Evolutionary conservation across 495 filamentous ascomycete genomes (phyloP), one percentile per base, ranked within the genome.

Genomic region (Staphylotrichum longicolle): DNA sequence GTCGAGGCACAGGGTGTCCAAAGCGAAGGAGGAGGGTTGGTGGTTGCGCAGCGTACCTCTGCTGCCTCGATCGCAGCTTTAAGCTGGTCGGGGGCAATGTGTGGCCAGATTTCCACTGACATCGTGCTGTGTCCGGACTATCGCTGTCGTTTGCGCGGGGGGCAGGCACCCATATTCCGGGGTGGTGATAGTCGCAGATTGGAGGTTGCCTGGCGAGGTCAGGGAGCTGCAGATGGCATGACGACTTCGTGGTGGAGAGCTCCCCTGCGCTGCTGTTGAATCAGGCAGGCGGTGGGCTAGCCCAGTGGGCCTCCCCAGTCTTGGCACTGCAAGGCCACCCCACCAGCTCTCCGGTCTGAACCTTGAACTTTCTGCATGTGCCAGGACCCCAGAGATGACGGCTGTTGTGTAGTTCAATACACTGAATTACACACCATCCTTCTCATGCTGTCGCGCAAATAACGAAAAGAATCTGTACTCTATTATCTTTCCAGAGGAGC

Each of bases 51-150:
- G 37, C 20, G 9, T 80, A 93, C 87, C 78, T 87, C 78, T 44
- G 88, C 83, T 61, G 82, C 77, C 70, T 90, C 82, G 71, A 91
- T 82, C 66, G 87, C 83, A 75, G 77, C 76, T 72, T 84, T 82
- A 74, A 91, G 77, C 64, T 85, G 75, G 33, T 86, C 81, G 15
- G 80, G 76, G 51, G 86, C 72, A 54, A 93, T 80, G 59, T 85
- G 87, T 72, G 91, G 91, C 78, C 86, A 91, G 59, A 89, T 86
- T 69, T 86, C 85, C 51, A 89, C 86, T 48, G 89, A 86, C 89
- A 93, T 93, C 61, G 61, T 58, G 65, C 46, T 55, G 55, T 12
- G 45, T 66, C 9, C 54, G 40, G 48, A 50, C 61, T 69, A 57
- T 54, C 32, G 63, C 57, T 60, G 48, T 50, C 58, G 56, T 46